phyloP scores from a whole-genome alignment of 2,329 filamentous ascomycete genomes.

The Septoria linicola region DNA sequence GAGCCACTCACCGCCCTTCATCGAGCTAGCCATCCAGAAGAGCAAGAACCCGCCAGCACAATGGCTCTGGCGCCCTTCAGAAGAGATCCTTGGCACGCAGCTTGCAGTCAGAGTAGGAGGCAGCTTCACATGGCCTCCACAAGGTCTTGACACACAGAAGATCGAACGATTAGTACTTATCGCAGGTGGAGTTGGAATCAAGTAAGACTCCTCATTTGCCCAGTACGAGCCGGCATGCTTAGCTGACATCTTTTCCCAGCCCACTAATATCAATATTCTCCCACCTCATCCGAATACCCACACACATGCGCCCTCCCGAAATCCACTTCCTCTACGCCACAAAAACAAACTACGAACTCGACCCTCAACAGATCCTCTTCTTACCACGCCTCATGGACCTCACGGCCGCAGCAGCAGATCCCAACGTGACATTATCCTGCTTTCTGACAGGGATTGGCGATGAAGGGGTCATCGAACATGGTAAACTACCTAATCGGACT shows the following conservation, averaged over 20 bases:
- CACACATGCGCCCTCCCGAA: slow-evolving; percentile 36
- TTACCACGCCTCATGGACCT: slow-evolving; percentile 45
- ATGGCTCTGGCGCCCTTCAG: slow-evolving; percentile 67
- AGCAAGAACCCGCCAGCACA: slow-evolving; percentile 70
- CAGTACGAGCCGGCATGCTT: too few relatives aligned
- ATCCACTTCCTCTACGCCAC: slow-evolving; percentile 66
- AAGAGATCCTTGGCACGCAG: slow-evolving; percentile 57
- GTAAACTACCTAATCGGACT: slow-evolving; percentile 33
- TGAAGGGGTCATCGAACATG: slow-evolving; percentile 32
- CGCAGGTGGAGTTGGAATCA: slow-evolving; percentile 80
- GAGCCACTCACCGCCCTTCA: slow-evolving; percentile 46
- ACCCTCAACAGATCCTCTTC: slow-evolving; percentile 46
- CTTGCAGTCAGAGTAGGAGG: slow-evolving; percentile 74
- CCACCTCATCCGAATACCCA: slow-evolving; percentile 45
- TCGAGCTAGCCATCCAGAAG: slow-evolving; percentile 77
- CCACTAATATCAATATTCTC: slow-evolving; percentile 73
- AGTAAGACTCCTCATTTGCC: slow-evolving; percentile 54
- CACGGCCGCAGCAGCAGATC: slow-evolving; percentile 23
- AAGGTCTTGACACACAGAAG: slow-evolving; percentile 40
- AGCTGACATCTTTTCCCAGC: slow-evolving; percentile 40
- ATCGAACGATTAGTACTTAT: slow-evolving; percentile 68
- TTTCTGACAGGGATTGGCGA: slow-evolving; percentile 35
- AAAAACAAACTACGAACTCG: slow-evolving; percentile 40
- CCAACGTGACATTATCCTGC: slow-evolving; percentile 32
- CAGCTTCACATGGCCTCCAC: slow-evolving; percentile 75